phyloP scores from a whole-genome alignment of 768 basidiomycete species.

The Tylopilus subfusipes region DNA sequence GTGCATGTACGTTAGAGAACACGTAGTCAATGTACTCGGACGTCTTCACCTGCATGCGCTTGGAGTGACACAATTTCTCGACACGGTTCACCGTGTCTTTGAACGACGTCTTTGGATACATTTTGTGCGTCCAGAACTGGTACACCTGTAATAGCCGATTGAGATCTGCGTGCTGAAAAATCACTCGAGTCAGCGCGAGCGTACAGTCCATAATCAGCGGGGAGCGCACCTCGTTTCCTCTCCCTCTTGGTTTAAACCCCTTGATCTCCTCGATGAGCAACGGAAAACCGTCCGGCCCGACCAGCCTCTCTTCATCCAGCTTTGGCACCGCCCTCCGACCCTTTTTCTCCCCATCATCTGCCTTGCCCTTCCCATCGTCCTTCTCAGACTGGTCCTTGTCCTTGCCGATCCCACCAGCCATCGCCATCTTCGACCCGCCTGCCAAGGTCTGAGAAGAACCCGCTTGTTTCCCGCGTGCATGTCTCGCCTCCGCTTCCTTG shows the following conservation, averaged over 20 bases:
- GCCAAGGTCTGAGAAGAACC: conserved; percentile 45
- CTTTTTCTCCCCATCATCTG: conserved; percentile 27
- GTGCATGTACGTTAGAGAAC: conserved; percentile 7
- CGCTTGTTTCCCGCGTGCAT: conserved; percentile 28
- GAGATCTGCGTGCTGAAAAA: conserved; percentile 71
- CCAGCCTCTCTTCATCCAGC: conserved; percentile 73
- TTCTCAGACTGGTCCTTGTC: conserved; percentile 1
- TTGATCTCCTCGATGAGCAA: conserved; percentile 73
- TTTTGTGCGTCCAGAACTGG: conserved; percentile 91
- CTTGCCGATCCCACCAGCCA: conserved; percentile 16
- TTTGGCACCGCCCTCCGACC: conserved; percentile 40
- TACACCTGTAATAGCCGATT: conserved; percentile 77
- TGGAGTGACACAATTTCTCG: conserved; percentile 85
- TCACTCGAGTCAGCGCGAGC: neutral
- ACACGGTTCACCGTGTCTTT: conserved; percentile 80
- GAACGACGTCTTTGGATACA: conserved; percentile 89
- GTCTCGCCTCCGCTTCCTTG: conserved; percentile 52
- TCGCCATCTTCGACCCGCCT: conserved; percentile 41
- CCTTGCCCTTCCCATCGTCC: conserved; percentile 8
- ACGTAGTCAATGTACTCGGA: neutral
- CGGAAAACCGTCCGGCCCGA: conserved; percentile 76
- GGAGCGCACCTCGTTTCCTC: conserved; percentile 79
- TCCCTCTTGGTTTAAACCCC: conserved; percentile 77
- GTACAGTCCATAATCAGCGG: neutral
- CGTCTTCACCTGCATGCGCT: conserved; percentile 72